Conservation (phyloP, 257 asterid species). For the Capsicum rhomboideum region DNA sequence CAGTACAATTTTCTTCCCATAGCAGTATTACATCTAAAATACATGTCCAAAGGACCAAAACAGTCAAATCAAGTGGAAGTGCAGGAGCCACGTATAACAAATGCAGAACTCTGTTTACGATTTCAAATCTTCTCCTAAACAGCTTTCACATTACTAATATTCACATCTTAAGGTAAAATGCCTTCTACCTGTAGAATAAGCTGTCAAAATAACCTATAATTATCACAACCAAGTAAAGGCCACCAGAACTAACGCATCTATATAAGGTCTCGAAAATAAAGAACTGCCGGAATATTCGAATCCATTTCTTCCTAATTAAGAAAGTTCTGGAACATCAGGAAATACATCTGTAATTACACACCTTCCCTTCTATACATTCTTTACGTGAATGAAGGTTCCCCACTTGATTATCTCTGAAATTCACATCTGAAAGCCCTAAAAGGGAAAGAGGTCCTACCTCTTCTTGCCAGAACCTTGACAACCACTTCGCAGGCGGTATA, state of each 20-base stretch:
- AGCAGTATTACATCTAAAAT: background rate
- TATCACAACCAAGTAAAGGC: background rate
- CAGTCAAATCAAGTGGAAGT: background rate
- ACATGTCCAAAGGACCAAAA: background rate
- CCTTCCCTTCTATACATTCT: background rate
- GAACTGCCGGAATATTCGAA: background rate
- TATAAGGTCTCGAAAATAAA: background rate
- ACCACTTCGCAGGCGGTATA: slow-evolving; percentile 65
- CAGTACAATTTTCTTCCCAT: background rate
- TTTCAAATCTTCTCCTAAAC: background rate
- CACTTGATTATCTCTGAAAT: background rate
- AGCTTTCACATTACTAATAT: background rate
- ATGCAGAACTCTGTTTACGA: background rate
- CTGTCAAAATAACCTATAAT: background rate
- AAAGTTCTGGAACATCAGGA: background rate
- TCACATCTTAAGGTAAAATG: background rate
- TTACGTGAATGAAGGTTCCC: background rate
- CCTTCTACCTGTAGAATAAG: background rate
- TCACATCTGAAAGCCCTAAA: background rate
- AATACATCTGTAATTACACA: background rate
- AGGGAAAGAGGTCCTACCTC: slow-evolving; percentile 38
- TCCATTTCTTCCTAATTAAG: background rate
- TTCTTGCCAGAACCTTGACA: slow-evolving; percentile 85
- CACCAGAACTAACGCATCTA: background rate
- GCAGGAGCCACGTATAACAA: background rate